phyloP scores from a whole-genome alignment of 2,329 filamentous ascomycete genomes.

The Pyrenochaeta sp. region DNA sequence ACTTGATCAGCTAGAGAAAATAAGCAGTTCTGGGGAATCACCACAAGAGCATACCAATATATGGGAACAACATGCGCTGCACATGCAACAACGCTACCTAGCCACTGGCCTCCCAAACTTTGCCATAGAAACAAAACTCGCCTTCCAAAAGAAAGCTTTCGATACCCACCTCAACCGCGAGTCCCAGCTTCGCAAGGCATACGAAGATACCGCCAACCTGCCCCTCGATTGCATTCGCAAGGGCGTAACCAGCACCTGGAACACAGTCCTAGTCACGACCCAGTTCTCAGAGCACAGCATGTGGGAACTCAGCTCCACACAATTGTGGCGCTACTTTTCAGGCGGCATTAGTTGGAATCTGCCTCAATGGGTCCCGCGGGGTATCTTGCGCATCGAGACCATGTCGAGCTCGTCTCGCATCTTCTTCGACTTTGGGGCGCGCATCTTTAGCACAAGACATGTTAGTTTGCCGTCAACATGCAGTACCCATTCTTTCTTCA shows the following conservation, averaged over 20 bases:
- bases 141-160: slow-evolving; percentile 5
- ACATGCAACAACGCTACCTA: slow-evolving; percentile 3
- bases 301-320: neutral
- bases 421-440: slow-evolving; percentile 2
- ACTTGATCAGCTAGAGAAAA: neutral
- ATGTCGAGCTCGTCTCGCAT: neutral
- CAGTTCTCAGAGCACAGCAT: slow-evolving; percentile 5
- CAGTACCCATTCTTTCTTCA: neutral
- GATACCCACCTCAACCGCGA: neutral
- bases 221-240: no score
- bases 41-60: neutral
- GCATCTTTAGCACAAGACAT: neutral
- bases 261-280: neutral
- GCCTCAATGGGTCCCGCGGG: slow-evolving; percentile 1
- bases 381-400: slow-evolving; percentile 2
- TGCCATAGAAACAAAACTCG: slow-evolving; percentile 1
- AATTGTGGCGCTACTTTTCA: neutral
- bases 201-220: neutral
- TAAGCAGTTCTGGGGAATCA: neutral
- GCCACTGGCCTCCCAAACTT: neutral
- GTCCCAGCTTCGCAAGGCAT: neutral
- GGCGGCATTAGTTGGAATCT: neutral
- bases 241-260: neutral
- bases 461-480: neutral
- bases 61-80: neutral